phyloP scores from a whole-genome alignment of 2,329 filamentous ascomycete genomes.

The Aspergillus sp. region DNA sequence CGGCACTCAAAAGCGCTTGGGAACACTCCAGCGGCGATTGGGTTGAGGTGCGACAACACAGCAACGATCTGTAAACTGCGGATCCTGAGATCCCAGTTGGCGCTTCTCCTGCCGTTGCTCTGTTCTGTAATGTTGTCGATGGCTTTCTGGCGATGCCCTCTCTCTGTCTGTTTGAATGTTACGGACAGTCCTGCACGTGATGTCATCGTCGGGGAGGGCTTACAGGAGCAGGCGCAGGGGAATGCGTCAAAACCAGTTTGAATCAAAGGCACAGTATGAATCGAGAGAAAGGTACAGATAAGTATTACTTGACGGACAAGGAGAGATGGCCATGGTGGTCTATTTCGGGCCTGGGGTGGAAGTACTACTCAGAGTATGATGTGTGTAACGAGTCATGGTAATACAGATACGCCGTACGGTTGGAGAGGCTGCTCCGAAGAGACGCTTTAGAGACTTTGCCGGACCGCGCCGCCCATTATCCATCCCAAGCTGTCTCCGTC shows the following conservation, averaged over 20 bases:
- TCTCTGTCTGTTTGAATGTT: not conserved
- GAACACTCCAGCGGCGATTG: conserved; percentile 10
- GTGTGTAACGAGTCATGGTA: not conserved
- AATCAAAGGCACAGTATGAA: not conserved
- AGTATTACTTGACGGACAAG: not conserved
- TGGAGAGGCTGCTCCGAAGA: conserved; percentile 4
- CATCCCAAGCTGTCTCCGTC: conserved; percentile 19
- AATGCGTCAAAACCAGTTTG: not conserved
- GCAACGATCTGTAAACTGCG: conserved; percentile 13
- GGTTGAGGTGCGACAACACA: conserved; percentile 14
- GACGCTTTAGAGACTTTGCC: conserved; percentile 20
- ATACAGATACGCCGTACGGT: not conserved
- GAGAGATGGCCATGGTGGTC: not conserved
- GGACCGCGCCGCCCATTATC: conserved; percentile 33
- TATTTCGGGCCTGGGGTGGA: not conserved
- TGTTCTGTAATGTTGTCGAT: not conserved
- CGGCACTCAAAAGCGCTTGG: not conserved
- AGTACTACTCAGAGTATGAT: not conserved
- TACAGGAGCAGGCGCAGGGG: not conserved
- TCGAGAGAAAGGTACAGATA: not conserved
- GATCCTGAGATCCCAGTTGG: conserved; percentile 11
- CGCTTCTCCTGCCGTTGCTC: not conserved
- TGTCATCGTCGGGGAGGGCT: not conserved
- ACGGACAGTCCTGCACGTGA: not conserved
- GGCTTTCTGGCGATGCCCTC: not conserved